A percentile compares a stretch with the other conserved stretches of the same genome.
Evolutionary conservation across 108 stramenopile species (phyloP).

Genomic region (Nitzschia sp.): DNA sequence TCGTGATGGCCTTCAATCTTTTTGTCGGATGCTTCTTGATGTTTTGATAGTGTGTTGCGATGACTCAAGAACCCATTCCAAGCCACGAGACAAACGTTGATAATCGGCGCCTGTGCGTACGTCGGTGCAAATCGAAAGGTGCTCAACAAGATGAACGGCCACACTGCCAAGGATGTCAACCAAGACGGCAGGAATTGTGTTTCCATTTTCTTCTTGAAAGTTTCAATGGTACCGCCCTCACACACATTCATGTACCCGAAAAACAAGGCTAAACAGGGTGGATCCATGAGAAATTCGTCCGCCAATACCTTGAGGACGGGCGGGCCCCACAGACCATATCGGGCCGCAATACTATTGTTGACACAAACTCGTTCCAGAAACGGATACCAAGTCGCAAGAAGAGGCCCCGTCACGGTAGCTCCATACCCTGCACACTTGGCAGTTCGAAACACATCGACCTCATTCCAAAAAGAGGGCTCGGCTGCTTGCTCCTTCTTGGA

Average conservation of each 20-base stretch:
- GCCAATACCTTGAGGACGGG: constrained; percentile 23
- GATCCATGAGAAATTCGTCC: constrained; percentile 31
- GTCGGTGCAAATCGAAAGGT: constrained; percentile 26
- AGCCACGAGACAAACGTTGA: constrained; percentile 17
- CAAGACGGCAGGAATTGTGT: constrained; percentile 25
- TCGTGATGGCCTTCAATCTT: no score
- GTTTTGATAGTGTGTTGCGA: constrained; percentile 16
- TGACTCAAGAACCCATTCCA: constrained; percentile 30
- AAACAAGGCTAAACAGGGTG: constrained; percentile 14
- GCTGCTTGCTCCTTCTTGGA: background rate
- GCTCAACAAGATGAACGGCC: constrained; percentile 21
- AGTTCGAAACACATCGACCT: constrained; percentile 3
- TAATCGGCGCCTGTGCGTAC: constrained; percentile 21
- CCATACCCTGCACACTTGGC: constrained; percentile 30
- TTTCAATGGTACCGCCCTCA: constrained; percentile 11
- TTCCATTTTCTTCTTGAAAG: constrained; percentile 4
- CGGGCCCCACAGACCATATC: constrained; percentile 15
- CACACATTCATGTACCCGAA: constrained; percentile 34
- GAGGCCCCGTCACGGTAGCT: constrained; percentile 22
- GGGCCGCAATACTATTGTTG: background rate
- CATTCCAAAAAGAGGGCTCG: constrained; percentile 1
- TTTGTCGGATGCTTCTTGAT: no score
- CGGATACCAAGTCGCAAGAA: constrained; percentile 29
- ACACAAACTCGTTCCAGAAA: constrained; percentile 18
- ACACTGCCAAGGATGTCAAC: constrained; percentile 16